Conservation (phyloP, 352 stramenopile species). For the Phytophthora sp. region DNA sequence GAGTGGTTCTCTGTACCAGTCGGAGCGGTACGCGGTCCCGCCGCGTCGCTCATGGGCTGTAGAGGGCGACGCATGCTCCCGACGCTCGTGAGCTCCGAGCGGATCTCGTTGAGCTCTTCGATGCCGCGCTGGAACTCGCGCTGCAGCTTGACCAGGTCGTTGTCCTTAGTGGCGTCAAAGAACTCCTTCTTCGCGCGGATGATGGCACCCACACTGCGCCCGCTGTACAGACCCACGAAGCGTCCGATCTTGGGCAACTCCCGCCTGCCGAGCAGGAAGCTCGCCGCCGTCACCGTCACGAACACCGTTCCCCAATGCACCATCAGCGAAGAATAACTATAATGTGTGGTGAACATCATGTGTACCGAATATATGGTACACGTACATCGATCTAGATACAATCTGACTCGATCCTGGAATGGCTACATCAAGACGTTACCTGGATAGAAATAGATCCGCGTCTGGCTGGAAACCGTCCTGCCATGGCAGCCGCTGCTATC, state of each 20-base stretch:
- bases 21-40: not conserved
- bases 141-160: constrained; percentile 82
- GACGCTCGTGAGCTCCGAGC: constrained; percentile 73
- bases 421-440: constrained; percentile 1
- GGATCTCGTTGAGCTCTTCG: constrained; percentile 83
- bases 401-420: constrained; percentile 15
- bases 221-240: constrained; percentile 64
- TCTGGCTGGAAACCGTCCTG: no score
- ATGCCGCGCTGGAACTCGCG: constrained; percentile 79
- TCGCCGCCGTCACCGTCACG: constrained; percentile 66
- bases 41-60: constrained; percentile 40
- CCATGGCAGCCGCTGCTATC: constrained; percentile 2
- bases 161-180: constrained; percentile 83
- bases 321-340: constrained; percentile 39
- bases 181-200: constrained; percentile 85
- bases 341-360: constrained; percentile 18
- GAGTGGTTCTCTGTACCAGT: constrained; percentile 20
- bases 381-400: not conserved
- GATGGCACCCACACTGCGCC: constrained; percentile 69
- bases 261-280: constrained; percentile 71
- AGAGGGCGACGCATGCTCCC: constrained; percentile 65
- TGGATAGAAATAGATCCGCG: not conserved
- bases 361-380: constrained; percentile 6
- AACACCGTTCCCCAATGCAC: constrained; percentile 74
- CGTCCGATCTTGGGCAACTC: constrained; percentile 76